phyloP scores from a whole-genome alignment of 2,329 filamentous ascomycete genomes.

The Lachnellula arida region DNA sequence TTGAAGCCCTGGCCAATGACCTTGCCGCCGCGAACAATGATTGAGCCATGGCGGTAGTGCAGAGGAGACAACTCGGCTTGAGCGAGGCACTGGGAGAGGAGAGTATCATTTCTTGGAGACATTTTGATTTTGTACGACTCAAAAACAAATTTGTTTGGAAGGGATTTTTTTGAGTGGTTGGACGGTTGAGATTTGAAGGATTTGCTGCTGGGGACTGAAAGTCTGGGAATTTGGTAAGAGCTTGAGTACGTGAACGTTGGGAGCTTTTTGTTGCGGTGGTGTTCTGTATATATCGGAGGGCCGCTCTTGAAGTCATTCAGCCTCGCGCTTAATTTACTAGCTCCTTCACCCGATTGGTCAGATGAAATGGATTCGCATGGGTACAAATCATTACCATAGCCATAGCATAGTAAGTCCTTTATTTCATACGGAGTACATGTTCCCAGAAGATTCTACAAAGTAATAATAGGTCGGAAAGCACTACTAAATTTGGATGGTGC shows the following conservation, averaged over 20 bases:
- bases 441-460: too few relatives aligned
- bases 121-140: conserved; percentile 14
- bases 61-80: conserved; percentile 47
- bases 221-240: neutral
- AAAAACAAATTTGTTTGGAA: neutral
- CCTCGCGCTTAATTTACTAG: too few relatives aligned
- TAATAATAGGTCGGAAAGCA: too few relatives aligned
- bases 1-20: conserved; percentile 49
- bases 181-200: neutral
- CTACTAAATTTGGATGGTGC: too few relatives aligned
- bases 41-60: conserved; percentile 45
- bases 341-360: too few relatives aligned
- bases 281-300: neutral
- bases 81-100: conserved; percentile 46
- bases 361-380: too few relatives aligned
- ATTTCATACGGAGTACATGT: too few relatives aligned
- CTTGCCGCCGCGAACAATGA: conserved; percentile 49
- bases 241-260: neutral
- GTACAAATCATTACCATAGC: neutral
- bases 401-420: neutral
- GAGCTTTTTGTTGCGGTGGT: neutral
- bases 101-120: conserved; percentile 38
- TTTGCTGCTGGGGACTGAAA: neutral
- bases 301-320: too few relatives aligned
- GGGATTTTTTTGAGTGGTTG: neutral